phyloP scores from a whole-genome alignment of 2,329 filamentous ascomycete species.

The Lachnellula cervina region DNA sequence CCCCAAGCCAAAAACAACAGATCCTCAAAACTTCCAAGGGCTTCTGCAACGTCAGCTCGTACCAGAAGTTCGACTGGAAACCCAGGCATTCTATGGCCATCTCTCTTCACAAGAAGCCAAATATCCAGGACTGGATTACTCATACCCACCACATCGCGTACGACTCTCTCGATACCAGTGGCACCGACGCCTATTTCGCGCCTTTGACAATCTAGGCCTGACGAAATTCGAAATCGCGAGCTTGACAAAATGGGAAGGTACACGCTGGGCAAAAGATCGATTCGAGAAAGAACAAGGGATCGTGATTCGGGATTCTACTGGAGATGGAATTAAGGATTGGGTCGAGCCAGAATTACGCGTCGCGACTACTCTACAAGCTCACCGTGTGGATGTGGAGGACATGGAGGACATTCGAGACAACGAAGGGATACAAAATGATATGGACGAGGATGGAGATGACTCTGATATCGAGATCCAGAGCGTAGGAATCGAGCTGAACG shows the following conservation, averaged over 20 bases:
- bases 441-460: slow-evolving; percentile 42
- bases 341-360: slow-evolving; percentile 41
- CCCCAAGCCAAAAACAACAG: slow-evolving; percentile 59
- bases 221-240: slow-evolving; percentile 65
- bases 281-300: slow-evolving; percentile 72
- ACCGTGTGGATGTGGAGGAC: slow-evolving; percentile 24
- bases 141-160: slow-evolving; percentile 65
- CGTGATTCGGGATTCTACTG: slow-evolving; percentile 65
- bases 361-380: slow-evolving; percentile 12
- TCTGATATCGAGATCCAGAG: slow-evolving; percentile 52
- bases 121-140: slow-evolving; percentile 78
- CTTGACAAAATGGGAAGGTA: slow-evolving; percentile 79
- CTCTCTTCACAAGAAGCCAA: slow-evolving; percentile 75
- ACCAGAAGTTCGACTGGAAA: slow-evolving; percentile 70
- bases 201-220: slow-evolving; percentile 65
- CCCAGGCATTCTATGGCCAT: slow-evolving; percentile 67
- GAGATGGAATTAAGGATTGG: slow-evolving; percentile 62
- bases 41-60: slow-evolving; percentile 68
- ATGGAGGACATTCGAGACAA: slow-evolving; percentile 35
- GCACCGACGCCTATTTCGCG: slow-evolving; percentile 70
- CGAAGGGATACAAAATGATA: slow-evolving; percentile 30
- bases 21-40: slow-evolving; percentile 66
- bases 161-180: slow-evolving; percentile 73
- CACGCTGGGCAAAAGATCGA: slow-evolving; percentile 75
- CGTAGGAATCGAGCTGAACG: slow-evolving; percentile 58